Conservation (phyloP, 2,329 filamentous ascomycete species). For the Paracoccidioides lutzii region DNA sequence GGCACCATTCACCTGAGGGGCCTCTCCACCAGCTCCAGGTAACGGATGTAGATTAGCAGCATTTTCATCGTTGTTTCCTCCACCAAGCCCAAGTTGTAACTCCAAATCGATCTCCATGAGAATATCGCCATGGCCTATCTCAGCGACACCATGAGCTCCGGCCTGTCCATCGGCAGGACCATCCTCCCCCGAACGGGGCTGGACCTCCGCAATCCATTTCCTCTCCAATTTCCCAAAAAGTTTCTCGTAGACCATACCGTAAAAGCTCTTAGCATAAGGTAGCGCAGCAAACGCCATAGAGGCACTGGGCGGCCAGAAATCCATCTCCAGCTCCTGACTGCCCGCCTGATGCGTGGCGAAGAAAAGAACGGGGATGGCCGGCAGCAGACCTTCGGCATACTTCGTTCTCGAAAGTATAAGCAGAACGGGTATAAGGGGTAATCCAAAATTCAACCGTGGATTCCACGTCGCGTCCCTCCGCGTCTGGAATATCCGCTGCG, state of each 20-base stretch:
- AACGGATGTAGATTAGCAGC: slow-evolving; percentile 5
- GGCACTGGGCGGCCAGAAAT: slow-evolving; percentile 54
- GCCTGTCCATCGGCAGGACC: slow-evolving; percentile 15
- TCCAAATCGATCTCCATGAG: slow-evolving; percentile 39
- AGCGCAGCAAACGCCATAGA: slow-evolving; percentile 53
- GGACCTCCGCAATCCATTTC: slow-evolving; percentile 50
- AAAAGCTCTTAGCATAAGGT: slow-evolving; percentile 52
- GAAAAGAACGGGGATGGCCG: slow-evolving; percentile 47
- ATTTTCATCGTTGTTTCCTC: slow-evolving; percentile 30
- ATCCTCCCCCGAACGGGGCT: slow-evolving; percentile 39
- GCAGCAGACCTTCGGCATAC: slow-evolving; percentile 50
- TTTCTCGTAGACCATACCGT: slow-evolving; percentile 49
- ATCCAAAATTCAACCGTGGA: slow-evolving; percentile 44
- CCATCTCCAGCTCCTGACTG: slow-evolving; percentile 36
- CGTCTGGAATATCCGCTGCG: slow-evolving; percentile 39
- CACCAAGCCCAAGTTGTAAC: slow-evolving; percentile 38
- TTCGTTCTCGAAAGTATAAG: slow-evolving; percentile 55
- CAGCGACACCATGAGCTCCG: slow-evolving; percentile 21
- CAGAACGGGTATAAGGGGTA: slow-evolving; percentile 55
- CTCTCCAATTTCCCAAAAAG: slow-evolving; percentile 46
- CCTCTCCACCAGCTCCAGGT: slow-evolving; percentile 6
- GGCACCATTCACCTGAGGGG: background rate
- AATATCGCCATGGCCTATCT: slow-evolving; percentile 29
- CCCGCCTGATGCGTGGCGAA: slow-evolving; percentile 36
- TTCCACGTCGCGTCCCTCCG: slow-evolving; percentile 25